Base-by-base conservation (phyloP, 768 basidiomycete species). In the Podaxis carcinomalis region DNA sequence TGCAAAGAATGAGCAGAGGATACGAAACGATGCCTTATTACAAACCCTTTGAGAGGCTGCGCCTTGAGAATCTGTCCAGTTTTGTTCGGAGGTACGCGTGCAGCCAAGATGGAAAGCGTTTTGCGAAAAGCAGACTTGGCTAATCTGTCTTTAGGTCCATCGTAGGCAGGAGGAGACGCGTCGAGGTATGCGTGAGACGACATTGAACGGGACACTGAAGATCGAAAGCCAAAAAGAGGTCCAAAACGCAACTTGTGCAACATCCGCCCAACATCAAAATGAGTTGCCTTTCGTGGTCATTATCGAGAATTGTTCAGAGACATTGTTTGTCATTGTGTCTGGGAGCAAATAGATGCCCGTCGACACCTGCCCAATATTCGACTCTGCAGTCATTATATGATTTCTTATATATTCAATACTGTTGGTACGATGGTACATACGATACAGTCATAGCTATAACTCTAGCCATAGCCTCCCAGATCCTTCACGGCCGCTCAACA, bases 91-190 rank as follows among this genome's bases (percentile, higher is more conserved):
- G 83, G 77, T 11, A 92, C 79, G 23, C 85, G 81, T 21, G 81
- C 86, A 23, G 88, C 90, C 35, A 95, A 76, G 9, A 94, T 80
- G 5, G 84, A 77, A 6, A 95, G 67, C 0, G 81, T 78, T 71
- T 84, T 88, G 25, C 70, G 79, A 69, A 97, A 97, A 5, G 77
- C 81, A 63, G 72, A 67, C 62, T 80, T 83, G 74, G 93, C 85
- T n/a, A 93, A 71, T 46, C 72, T 70, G 32, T 79, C 75, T 53
- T 73, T 74, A 69, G 83, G 80, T 62, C 81, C 83, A 49, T 77
- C 76, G 59, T 83, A 82, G 23, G 75, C 64, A 1, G 78, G 78
- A 19, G 77, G 77, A 16, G 78, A 75, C 11, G 71, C 65, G 58
- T 80, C 76, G 19, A 84, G 63, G 56, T 70, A 69, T 25, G 77